Evolutionary conservation across 768 basidiomycete genomes (phyloP), one percentile per base, ranked within the genome.

Genomic region (Neoboletus magnificus): DNA sequence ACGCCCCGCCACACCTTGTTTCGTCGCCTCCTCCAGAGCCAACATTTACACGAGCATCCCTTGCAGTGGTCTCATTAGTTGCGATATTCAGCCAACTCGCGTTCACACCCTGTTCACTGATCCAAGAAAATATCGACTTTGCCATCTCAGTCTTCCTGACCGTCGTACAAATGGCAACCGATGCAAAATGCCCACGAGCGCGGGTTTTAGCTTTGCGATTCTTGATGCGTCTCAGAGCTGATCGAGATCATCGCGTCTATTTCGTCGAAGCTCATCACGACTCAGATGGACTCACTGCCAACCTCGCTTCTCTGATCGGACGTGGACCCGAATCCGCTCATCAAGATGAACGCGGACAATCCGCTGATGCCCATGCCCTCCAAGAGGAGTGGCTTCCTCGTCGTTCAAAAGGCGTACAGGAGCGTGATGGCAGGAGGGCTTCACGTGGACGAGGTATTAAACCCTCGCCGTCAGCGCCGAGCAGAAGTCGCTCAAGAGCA

Each of bases 171-270:
- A 68, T 87, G 15, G 65, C 80, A 5, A 63, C 71, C 0, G 67
- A 74, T 22, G 78, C 80, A 2, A 77, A 74, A 57, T 83, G 83
- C 10, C 62, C 82, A 0, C 76, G 82, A 39, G 86, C 88, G 0
- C 77, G 91, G 23, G 67, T 98, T 18, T 76, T 83, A 13, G 78
- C 87, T 5, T 75, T 98, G 20, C 91, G 93, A 66, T 97, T 96
- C 76, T 68, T 97, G 59, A 84, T 94, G 77, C 84, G 92, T 15
- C 76, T 98, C 20, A 80, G 96, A 52, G 93, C 90, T 1, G 95
- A 97, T 66, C 84, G 91, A 1, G 89, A 94, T 61, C 96, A 99
- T 65, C 79, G 87, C 12, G 65, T 98, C 39, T 97, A 86, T 69
- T 86, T 87, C 53, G 78, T 82, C 20, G 73, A 79, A 42, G 71